phyloP scores from a whole-genome alignment of 2,329 filamentous ascomycete species.

The Fusarium anthophilum region DNA sequence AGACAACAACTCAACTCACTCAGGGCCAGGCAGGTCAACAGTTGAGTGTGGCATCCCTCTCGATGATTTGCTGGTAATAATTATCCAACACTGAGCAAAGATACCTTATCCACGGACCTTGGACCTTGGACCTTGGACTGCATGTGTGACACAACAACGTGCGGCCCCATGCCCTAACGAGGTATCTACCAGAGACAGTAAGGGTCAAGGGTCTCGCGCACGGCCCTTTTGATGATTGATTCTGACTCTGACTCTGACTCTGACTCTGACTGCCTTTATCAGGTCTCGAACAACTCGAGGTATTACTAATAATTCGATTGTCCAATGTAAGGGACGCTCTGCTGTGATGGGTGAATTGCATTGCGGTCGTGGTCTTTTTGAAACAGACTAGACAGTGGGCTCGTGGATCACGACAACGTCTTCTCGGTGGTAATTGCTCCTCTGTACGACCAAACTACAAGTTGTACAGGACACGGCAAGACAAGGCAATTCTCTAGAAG shows the following conservation, averaged over 20 bases:
- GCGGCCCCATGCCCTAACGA: slow-evolving; percentile 42
- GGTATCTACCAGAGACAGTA: slow-evolving; percentile 36
- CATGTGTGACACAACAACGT: slow-evolving; percentile 39
- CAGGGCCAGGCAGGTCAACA: neutral
- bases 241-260: slow-evolving; percentile 1
- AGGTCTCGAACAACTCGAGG: slow-evolving; percentile 30
- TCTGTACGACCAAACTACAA: neutral
- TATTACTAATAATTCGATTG: slow-evolving; percentile 33
- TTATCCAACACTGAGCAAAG: slow-evolving; percentile 1
- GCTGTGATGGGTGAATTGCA: slow-evolving; percentile 18
- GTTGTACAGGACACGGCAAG: neutral
- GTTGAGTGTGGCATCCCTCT: slow-evolving; percentile 17
- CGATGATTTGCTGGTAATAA: slow-evolving; percentile 9
- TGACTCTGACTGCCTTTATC: slow-evolving; percentile 2
- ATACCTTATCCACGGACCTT: slow-evolving; percentile 13
- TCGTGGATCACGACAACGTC: slow-evolving; percentile 18
- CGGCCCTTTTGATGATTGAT: slow-evolving; percentile 28
- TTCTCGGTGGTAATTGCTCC: slow-evolving; percentile 5
- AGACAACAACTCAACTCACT: slow-evolving; percentile 8
- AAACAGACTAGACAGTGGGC: slow-evolving; percentile 25
- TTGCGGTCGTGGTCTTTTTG: slow-evolving; percentile 26
- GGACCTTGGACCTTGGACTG: neutral
- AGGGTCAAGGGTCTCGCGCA: slow-evolving; percentile 31
- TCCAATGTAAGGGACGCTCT: slow-evolving; percentile 23
- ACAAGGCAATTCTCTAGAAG: neutral